Percentiles rank a stretch among this genome's conserved stretches.
phyloP scores from a whole-genome alignment of 495 filamentous ascomycete genomes.

The Alectoria sarmentosa region DNA sequence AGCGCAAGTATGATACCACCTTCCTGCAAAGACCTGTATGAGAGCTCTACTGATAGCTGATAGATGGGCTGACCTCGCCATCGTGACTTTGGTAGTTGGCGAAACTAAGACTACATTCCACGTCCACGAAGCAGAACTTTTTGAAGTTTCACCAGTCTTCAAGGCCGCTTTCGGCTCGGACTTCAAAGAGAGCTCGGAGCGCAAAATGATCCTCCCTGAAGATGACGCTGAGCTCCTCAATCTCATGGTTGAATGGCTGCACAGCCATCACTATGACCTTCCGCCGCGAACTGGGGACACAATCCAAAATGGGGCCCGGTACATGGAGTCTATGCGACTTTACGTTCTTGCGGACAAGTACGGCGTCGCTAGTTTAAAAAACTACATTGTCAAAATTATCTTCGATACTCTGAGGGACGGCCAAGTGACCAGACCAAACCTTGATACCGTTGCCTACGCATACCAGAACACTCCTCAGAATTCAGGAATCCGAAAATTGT shows the following conservation, averaged over 20 bases:
- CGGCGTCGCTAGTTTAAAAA: not conserved
- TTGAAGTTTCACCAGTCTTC: slow-evolving; percentile 6
- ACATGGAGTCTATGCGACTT: not conserved
- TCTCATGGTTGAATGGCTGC: slow-evolving; percentile 18
- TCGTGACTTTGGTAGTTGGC: not conserved
- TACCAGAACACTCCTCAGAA: not conserved
- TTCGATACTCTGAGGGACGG: no score
- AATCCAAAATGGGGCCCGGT: not conserved
- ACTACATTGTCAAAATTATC: not conserved
- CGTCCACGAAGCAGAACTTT: not conserved
- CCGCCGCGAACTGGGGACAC: no score
- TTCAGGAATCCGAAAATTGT: not conserved
- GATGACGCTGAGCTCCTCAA: slow-evolving; percentile 15
- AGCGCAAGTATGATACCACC: no score
- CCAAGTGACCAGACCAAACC: no score
- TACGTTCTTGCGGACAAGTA: slow-evolving; percentile 14
- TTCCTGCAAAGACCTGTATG: no score
- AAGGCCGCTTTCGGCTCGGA: slow-evolving; percentile 5
- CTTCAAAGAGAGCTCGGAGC: slow-evolving; percentile 13
- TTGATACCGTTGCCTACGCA: not conserved
- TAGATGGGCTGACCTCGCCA: not conserved
- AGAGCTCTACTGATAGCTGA: not conserved
- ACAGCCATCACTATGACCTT: not conserved
- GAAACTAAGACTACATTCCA: not conserved
- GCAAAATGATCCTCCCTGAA: slow-evolving; percentile 16